Evolutionary conservation across 2,329 filamentous ascomycete genomes (phyloP).

Genomic region (Aspergillus spinulosporus): DNA sequence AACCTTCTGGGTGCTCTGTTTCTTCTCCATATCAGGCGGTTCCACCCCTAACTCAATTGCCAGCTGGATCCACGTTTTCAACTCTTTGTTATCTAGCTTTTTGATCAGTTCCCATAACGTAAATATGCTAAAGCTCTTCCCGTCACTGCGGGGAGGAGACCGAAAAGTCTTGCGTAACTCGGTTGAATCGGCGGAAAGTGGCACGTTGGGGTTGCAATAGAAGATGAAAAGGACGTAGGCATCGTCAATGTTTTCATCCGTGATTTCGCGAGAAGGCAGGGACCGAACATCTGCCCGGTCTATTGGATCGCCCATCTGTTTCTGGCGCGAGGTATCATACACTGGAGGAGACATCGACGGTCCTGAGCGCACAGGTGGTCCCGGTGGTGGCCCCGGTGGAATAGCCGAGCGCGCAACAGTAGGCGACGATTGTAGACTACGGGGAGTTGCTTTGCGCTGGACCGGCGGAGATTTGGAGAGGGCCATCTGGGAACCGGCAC

Average conservation of each 20-base stretch:
- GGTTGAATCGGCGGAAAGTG: constrained; percentile 66
- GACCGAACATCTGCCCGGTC: constrained; percentile 50
- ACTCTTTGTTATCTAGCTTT: constrained; percentile 75
- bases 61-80: constrained; percentile 90
- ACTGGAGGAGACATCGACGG: constrained; percentile 45
- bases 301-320: constrained; percentile 32
- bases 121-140: constrained; percentile 80
- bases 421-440: constrained; percentile 43
- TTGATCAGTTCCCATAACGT: constrained; percentile 74
- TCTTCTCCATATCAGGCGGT: constrained; percentile 75
- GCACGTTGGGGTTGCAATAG: constrained; percentile 83
- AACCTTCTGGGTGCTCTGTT: constrained; percentile 88
- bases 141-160: constrained; percentile 79
- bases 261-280: constrained; percentile 68
- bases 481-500: constrained; percentile 34
- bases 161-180: constrained; percentile 75
- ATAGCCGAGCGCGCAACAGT: constrained; percentile 32
- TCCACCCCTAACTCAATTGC: constrained; percentile 86
- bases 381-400: constrained; percentile 25
- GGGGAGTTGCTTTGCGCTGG: constrained; percentile 40
- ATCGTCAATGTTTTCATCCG: constrained; percentile 71
- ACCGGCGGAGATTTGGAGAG: constrained; percentile 39
- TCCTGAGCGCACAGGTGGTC: constrained; percentile 29
- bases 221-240: constrained; percentile 83
- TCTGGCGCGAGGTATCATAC: constrained; percentile 33